A percentile compares a stretch with the other conserved stretches of the same genome.
phyloP scores from a whole-genome alignment of 2,329 filamentous ascomycete genomes.

The Phialemonium atrogriseum region DNA sequence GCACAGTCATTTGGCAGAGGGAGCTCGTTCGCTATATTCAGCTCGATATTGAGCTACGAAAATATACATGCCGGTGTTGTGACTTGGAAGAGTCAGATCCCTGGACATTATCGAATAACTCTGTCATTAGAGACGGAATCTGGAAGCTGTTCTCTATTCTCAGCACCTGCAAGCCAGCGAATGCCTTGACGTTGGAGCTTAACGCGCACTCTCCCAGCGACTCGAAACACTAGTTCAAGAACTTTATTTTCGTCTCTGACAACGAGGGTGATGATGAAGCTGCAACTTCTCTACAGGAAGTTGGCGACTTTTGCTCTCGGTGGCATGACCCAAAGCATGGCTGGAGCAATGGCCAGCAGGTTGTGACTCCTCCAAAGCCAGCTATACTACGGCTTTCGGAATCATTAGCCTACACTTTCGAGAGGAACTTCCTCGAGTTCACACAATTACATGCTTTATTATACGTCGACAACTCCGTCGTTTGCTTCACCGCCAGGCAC shows the following conservation, averaged over 20 bases:
- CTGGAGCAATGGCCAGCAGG: constrained; percentile 19
- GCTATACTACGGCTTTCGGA: constrained; percentile 19
- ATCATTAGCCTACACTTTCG: constrained; percentile 5
- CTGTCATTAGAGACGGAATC: constrained; percentile 14
- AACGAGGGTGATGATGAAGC: constrained; percentile 11
- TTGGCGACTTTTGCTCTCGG: no score
- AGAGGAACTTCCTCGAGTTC: constrained; percentile 14
- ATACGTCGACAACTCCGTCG: constrained; percentile 25
- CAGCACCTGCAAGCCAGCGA: constrained; percentile 16
- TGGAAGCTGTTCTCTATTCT: constrained; percentile 21
- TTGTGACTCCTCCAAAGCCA: constrained; percentile 12
- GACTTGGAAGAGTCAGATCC: neutral
- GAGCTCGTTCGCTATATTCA: constrained; percentile 19
- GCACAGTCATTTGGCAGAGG: constrained; percentile 11
- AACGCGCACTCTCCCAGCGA: constrained; percentile 25
- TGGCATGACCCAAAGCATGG: constrained; percentile 20
- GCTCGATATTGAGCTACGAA: constrained; percentile 19
- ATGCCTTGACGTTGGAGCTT: constrained; percentile 22
- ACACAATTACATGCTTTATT: constrained; percentile 20
- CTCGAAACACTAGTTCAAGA: constrained; percentile 23
- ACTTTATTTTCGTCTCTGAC: constrained; percentile 16
- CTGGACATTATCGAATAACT: constrained; percentile 1
- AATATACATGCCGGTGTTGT: constrained; percentile 16
- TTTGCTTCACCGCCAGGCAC: constrained; percentile 8
- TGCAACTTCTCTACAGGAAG: constrained; percentile 1